Evolutionary conservation across 1,284 basidiomycete species (phyloP).

Genomic region (Coniferiporia sulphurascens): DNA sequence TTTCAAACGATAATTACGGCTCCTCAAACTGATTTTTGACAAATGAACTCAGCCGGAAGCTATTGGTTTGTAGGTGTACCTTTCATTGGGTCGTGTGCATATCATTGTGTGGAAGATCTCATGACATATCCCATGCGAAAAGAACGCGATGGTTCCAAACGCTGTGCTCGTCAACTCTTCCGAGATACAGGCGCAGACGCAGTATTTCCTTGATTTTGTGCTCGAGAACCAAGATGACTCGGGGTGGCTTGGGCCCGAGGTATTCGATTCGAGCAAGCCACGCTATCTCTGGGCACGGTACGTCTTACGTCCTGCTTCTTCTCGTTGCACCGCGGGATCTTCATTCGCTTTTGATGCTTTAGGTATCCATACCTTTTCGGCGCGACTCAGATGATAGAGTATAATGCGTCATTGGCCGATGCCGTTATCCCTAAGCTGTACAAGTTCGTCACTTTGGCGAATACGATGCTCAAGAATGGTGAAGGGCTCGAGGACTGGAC

Average conservation of each 20-base stretch:
- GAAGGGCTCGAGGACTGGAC: constrained; percentile 50
- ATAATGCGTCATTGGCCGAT: constrained; percentile 38
- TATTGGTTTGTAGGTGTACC: constrained; percentile 51
- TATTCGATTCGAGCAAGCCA: constrained; percentile 44
- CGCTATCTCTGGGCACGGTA: constrained; percentile 53
- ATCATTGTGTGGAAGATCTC: neutral
- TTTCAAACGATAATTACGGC: neutral
- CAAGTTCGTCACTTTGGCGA: constrained; percentile 50
- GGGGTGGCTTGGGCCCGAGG: constrained; percentile 57
- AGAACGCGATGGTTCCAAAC: constrained; percentile 53
- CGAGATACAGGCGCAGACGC: constrained; percentile 43
- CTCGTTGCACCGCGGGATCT: neutral
- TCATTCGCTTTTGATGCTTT: neutral
- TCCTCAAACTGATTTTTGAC: neutral
- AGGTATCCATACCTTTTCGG: constrained; percentile 55
- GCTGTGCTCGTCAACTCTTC: constrained; percentile 42
- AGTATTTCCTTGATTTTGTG: constrained; percentile 49
- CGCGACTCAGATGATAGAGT: constrained; percentile 50
- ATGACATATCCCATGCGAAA: too few species aligned
- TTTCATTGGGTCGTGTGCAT: neutral
- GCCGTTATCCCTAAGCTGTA: constrained; percentile 43
- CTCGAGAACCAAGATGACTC: constrained; percentile 48
- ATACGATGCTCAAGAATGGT: constrained; percentile 48
- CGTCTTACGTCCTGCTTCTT: constrained; percentile 12
- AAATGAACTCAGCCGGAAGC: constrained; percentile 39